Conservation (phyloP, 176 grass and related monocot species). For the Oryza officinalis region DNA sequence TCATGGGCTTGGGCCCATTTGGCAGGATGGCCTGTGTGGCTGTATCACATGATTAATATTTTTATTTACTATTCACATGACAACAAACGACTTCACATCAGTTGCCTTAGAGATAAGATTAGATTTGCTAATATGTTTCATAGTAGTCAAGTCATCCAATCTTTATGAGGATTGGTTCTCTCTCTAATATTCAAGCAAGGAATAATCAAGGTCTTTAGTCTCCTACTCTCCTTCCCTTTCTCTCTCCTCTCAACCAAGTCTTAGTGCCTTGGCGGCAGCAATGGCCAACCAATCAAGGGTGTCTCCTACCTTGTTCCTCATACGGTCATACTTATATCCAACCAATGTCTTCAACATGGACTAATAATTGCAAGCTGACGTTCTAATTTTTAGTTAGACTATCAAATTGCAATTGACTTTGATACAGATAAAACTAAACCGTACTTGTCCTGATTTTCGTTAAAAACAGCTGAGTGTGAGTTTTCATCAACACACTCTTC, state of each 20-base stretch:
- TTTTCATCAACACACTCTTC: not conserved
- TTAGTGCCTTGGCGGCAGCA: not conserved
- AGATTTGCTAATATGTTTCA: not conserved
- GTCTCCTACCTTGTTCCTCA: not conserved
- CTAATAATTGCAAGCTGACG: conserved; percentile 9
- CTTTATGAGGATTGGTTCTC: not conserved
- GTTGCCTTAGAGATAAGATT: not conserved
- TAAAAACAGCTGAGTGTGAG: not conserved
- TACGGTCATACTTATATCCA: not conserved
- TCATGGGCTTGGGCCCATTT: not conserved
- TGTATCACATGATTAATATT: not conserved
- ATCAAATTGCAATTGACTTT: not conserved
- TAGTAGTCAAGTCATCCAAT: not conserved
- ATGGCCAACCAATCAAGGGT: not conserved
- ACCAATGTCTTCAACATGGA: not conserved
- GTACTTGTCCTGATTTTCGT: not conserved
- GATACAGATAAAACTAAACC: not conserved
- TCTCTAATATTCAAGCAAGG: not conserved
- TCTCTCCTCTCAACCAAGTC: not conserved
- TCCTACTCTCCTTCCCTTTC: not conserved
- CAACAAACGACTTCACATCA: not conserved
- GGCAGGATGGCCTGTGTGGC: not conserved
- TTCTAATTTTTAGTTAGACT: not conserved
- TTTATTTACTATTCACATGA: not conserved
- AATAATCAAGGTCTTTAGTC: not conserved